These are phyloP conservation scores for Seminavis robusta DNA, from an alignment of 108 stramenopile species.

Conservation along the genomic window DNA sequence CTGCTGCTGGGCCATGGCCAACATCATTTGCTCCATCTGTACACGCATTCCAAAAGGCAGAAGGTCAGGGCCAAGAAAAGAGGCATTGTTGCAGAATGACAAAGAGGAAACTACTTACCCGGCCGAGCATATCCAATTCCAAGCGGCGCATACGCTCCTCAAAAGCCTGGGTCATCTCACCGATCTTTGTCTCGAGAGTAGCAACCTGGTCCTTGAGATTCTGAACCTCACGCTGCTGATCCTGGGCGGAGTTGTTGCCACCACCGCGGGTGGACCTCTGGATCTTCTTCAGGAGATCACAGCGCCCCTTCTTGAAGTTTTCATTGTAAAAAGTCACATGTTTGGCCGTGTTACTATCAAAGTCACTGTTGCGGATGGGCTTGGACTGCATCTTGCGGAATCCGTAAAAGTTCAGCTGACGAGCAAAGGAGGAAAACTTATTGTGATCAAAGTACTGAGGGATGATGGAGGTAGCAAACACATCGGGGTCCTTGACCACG, in stretches of 20 bases:
- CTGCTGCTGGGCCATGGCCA: conserved; percentile 58
- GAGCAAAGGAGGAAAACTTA: conserved; percentile 56
- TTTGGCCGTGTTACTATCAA: conserved; percentile 71
- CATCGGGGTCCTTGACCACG: conserved; percentile 80
- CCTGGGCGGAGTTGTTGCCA: conserved; percentile 35
- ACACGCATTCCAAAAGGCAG: too few species aligned
- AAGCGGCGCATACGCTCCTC: conserved; percentile 53
- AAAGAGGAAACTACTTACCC: too few species aligned
- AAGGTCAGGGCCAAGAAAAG: too few species aligned
- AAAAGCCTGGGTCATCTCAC: conserved; percentile 24
- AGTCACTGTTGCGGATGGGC: conserved; percentile 81
- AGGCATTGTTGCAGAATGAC: too few species aligned
- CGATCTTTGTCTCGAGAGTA: conserved; percentile 46
- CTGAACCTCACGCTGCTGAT: conserved; percentile 59
- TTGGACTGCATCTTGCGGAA: conserved; percentile 88
- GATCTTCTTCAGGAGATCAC: conserved; percentile 74
- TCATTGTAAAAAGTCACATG: conserved; percentile 88
- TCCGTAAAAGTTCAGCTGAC: conserved; percentile 75
- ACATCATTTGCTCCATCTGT: conserved; percentile 66
- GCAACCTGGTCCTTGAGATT: conserved; percentile 50
- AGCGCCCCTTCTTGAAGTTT: conserved; percentile 80
- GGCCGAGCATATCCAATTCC: conserved; percentile 60
- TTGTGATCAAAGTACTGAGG: conserved; percentile 91
- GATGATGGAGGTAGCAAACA: conserved; percentile 59
- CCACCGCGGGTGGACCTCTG: conserved; percentile 78